Conservation (phyloP, 345 rosid genomes). For the Eucalyptus microcorys region DNA sequence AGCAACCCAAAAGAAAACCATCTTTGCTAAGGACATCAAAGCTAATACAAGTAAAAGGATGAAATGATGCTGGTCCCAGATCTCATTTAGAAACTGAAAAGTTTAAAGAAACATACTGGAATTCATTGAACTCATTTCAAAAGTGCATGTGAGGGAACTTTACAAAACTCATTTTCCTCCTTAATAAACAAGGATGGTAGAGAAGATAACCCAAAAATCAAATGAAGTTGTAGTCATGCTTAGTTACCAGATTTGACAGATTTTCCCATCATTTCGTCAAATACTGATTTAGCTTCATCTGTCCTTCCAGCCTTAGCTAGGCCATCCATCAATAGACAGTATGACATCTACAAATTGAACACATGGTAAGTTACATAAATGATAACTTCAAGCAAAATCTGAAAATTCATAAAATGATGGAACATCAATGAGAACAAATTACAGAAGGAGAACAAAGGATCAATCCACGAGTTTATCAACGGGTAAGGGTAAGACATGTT, state of each 20-base stretch:
- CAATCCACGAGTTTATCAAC: background rate
- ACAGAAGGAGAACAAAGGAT: background rate
- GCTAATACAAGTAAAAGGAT: background rate
- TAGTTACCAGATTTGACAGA: slow-evolving; percentile 60
- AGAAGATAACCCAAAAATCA: background rate
- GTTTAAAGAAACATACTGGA: background rate
- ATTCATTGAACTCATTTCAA: background rate
- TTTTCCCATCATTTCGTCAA: slow-evolving; percentile 44
- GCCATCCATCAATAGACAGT: slow-evolving; percentile 85
- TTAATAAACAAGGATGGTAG: background rate
- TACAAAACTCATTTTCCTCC: background rate
- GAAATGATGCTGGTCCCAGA: background rate
- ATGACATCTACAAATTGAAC: slow-evolving; percentile 55
- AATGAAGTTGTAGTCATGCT: background rate
- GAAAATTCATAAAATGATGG: background rate
- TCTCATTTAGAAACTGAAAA: background rate
- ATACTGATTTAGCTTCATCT: slow-evolving; percentile 64
- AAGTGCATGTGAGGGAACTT: background rate
- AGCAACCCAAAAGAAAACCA: background rate
- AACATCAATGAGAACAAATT: background rate
- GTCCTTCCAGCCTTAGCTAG: slow-evolving; percentile 62
- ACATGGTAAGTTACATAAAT: background rate
- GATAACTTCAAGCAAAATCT: background rate
- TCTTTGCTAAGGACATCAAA: background rate
- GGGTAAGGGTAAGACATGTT: background rate